phyloP scores from a whole-genome alignment of 1,139 yeast genomes.

The Pneumocystis oryctolagi region DNA sequence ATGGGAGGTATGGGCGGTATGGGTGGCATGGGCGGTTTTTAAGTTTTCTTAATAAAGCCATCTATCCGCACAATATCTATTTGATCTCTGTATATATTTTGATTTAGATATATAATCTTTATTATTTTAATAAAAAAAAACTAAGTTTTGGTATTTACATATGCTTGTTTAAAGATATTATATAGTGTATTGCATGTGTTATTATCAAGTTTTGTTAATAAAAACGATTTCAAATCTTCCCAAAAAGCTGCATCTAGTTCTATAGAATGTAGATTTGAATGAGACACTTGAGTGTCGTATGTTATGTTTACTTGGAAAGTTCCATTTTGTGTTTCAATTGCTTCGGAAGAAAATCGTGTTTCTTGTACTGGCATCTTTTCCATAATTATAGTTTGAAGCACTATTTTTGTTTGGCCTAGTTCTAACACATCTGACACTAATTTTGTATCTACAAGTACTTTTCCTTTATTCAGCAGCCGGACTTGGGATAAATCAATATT shows the following conservation, averaged over 20 bases:
- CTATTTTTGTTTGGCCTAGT: not conserved
- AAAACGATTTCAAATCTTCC: not conserved
- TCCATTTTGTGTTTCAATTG: not conserved
- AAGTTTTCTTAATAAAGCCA: not conserved
- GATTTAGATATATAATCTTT: not conserved
- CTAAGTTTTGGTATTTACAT: not conserved
- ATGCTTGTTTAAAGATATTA: not conserved
- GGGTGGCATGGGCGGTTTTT: conserved; percentile 8
- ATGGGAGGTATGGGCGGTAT: conserved; percentile 21
- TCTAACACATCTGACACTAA: not conserved
- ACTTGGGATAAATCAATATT: not conserved
- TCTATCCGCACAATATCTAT: not conserved
- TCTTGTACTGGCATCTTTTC: not conserved
- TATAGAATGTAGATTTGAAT: not conserved
- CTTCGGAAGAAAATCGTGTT: not conserved
- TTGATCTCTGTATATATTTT: not conserved
- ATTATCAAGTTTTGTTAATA: not conserved
- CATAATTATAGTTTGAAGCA: not conserved
- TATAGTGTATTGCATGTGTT: not conserved
- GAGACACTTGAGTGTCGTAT: not conserved
- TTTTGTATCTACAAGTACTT: not conserved
- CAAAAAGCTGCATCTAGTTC: not conserved
- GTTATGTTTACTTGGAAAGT: not conserved
- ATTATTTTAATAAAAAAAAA: not conserved
- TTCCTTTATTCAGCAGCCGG: not conserved